phyloP scores from a whole-genome alignment of 495 filamentous ascomycete species.

The Trypethelium eluteriae region DNA sequence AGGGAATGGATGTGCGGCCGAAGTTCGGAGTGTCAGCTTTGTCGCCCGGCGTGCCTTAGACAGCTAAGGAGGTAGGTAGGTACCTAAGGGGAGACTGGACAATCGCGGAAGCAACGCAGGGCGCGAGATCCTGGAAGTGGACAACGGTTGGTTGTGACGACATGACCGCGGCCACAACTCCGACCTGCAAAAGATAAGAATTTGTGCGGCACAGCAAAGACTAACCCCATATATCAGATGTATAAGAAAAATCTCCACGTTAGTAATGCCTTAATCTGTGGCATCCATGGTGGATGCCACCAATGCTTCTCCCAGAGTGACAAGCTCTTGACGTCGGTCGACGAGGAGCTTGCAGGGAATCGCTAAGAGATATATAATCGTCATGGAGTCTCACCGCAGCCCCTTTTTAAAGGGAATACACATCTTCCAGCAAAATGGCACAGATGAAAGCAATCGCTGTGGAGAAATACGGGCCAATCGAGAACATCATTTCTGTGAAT shows the following conservation, averaged over 20 bases:
- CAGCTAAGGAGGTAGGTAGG: too few species aligned
- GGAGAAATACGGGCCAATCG: conserved; percentile 28
- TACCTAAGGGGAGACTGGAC: too few species aligned
- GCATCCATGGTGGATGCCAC: too few species aligned
- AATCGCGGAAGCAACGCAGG: too few species aligned
- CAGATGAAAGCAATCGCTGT: conserved; percentile 29
- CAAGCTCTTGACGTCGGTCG: neutral
- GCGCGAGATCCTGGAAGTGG: too few species aligned
- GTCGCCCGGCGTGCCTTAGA: too few species aligned
- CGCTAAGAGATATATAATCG: neutral
- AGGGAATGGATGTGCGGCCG: too few species aligned
- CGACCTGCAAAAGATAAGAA: neutral
- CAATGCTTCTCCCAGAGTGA: neutral
- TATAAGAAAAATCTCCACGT: too few species aligned
- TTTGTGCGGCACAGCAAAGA: too few species aligned
- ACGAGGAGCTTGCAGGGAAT: neutral
- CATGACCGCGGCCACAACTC: neutral
- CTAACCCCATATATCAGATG: too few species aligned
- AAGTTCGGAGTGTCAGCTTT: too few species aligned
- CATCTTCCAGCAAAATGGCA: neutral
- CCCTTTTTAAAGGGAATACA: neutral
- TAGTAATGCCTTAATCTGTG: too few species aligned
- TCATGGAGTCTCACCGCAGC: neutral
- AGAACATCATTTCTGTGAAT: conserved; percentile 25
- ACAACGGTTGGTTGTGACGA: neutral